These are phyloP conservation scores for Phytophthora pistaciae DNA, from an alignment of 352 stramenopile species.

Conservation along the genomic window DNA sequence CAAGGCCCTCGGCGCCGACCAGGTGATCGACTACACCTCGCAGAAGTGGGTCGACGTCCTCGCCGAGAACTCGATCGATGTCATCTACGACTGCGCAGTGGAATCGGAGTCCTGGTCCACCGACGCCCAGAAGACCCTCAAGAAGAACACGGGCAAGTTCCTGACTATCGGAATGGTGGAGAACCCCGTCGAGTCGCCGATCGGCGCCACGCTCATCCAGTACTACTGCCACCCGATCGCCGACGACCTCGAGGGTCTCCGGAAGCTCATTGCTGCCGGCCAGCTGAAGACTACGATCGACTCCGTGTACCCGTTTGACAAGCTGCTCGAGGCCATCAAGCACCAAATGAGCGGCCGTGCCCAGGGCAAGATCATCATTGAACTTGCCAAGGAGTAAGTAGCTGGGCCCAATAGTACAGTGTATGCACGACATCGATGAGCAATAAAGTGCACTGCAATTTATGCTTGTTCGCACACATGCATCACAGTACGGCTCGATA, in stretches of 20 bases:
- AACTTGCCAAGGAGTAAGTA: slow-evolving; percentile 2
- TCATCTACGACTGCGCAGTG: slow-evolving; percentile 45
- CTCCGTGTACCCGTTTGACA: background rate
- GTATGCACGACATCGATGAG: background rate
- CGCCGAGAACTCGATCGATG: slow-evolving; percentile 39
- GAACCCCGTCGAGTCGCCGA: slow-evolving; percentile 46
- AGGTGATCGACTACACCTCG: slow-evolving; percentile 73
- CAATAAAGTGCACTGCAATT: background rate
- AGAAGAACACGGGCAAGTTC: slow-evolving; percentile 37
- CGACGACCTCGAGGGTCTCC: slow-evolving; percentile 43
- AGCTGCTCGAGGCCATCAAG: background rate
- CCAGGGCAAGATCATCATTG: slow-evolving; percentile 1
- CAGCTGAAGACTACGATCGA: slow-evolving; percentile 3
- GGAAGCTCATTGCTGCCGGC: slow-evolving; percentile 2
- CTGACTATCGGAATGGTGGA: slow-evolving; percentile 31
- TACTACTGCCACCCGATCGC: slow-evolving; percentile 28
- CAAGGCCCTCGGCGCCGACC: slow-evolving; percentile 47
- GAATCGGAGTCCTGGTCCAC: slow-evolving; percentile 41
- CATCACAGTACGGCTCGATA: too few species aligned
- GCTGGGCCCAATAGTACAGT: background rate
- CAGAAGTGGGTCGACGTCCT: slow-evolving; percentile 40
- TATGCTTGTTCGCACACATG: too few species aligned
- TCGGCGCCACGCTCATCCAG: slow-evolving; percentile 43
- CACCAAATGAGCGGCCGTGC: background rate
- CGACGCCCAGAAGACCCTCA: slow-evolving; percentile 41